Conservation (phyloP, 345 rosid genomes). For the Cochlearia excelsa region DNA sequence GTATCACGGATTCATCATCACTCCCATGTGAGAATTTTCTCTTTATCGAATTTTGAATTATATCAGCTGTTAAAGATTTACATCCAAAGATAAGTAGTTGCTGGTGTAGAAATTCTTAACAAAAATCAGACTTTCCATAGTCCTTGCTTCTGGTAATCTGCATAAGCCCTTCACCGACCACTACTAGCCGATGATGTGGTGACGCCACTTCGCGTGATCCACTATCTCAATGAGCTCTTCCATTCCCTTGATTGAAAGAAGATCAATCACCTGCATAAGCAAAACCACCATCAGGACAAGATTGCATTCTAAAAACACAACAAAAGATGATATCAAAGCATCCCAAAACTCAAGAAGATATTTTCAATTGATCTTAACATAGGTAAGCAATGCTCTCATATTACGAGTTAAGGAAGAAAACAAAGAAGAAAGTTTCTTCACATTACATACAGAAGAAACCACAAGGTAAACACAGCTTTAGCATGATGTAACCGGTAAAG, state of each 20-base stretch:
- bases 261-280: constrained; percentile 78
- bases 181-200: constrained; percentile 93
- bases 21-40: not conserved
- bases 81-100: constrained; percentile 56
- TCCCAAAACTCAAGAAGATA: not conserved
- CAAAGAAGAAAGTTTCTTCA: not conserved
- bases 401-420: not conserved
- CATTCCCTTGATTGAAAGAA: constrained; percentile 88
- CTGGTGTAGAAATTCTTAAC: constrained; percentile 76
- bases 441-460: constrained; percentile 16
- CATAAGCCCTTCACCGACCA: constrained; percentile 66
- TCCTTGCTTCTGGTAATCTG: constrained; percentile 69
- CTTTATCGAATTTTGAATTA: not conserved
- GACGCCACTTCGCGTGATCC: constrained; percentile 97
- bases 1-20: not conserved
- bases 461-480: constrained; percentile 1
- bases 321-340: constrained; percentile 10
- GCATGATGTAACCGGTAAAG: constrained; percentile 17
- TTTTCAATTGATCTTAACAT: not conserved
- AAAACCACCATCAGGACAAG: constrained; percentile 22
- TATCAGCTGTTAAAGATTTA: no score
- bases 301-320: not conserved
- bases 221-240: constrained; percentile 79
- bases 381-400: constrained; percentile 9
- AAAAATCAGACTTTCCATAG: constrained; percentile 66